Percentiles rank a stretch among this genome's conserved stretches.
phyloP scores from a whole-genome alignment of 1,284 basidiomycete species.

The Papiliotrema laurentii region DNA sequence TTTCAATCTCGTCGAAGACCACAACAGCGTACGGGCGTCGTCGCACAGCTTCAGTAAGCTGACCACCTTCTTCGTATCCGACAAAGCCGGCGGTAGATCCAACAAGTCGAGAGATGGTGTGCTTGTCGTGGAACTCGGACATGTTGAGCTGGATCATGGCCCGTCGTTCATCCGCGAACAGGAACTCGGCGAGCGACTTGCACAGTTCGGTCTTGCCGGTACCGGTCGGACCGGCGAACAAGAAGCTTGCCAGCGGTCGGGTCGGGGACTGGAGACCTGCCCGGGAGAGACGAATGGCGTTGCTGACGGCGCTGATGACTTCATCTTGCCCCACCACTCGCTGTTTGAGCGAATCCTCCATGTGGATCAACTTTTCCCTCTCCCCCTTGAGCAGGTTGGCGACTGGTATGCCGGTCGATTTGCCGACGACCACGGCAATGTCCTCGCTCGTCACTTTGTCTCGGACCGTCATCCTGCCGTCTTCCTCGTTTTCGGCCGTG shows the following conservation, averaged over 20 bases:
- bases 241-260: slow-evolving; percentile 83
- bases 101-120: slow-evolving; percentile 83
- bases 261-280: slow-evolving; percentile 83
- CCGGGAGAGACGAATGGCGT: slow-evolving; percentile 84
- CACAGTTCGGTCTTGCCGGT: slow-evolving; percentile 74
- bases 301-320: slow-evolving; percentile 71
- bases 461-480: slow-evolving; percentile 62
- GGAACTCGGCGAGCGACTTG: slow-evolving; percentile 77
- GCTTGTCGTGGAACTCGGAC: slow-evolving; percentile 87
- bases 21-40: slow-evolving; percentile 57
- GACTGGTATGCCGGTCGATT: slow-evolving; percentile 86
- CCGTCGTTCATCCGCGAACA: slow-evolving; percentile 80
- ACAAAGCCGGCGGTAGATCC: slow-evolving; percentile 91
- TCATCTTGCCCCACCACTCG: slow-evolving; percentile 87
- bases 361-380: slow-evolving; percentile 82
- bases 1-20: slow-evolving; percentile 75
- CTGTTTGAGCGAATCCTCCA: slow-evolving; percentile 71
- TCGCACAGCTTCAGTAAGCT: slow-evolving; percentile 81
- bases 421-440: slow-evolving; percentile 83
- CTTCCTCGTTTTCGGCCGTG: slow-evolving; percentile 49
- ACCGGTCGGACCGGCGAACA: slow-evolving; percentile 81
- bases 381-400: slow-evolving; percentile 84
- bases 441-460: slow-evolving; percentile 84
- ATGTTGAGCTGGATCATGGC: slow-evolving; percentile 89
- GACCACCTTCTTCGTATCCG: slow-evolving; percentile 78